phyloP scores from a whole-genome alignment of 2,329 filamentous ascomycete genomes.

The Cadophora sp. region DNA sequence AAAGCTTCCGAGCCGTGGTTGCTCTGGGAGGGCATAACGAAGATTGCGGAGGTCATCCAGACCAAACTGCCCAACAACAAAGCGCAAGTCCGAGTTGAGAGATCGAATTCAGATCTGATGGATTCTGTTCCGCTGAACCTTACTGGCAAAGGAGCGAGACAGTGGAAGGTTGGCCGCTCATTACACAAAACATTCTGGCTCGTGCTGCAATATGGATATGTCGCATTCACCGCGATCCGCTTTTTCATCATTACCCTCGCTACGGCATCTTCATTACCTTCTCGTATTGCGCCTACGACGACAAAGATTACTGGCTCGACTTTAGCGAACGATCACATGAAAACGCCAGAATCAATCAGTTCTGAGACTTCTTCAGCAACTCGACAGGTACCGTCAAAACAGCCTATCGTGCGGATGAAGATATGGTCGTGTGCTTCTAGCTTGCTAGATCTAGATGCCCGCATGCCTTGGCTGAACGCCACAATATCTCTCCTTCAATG shows the following conservation, averaged over 20 bases:
- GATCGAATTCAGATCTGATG: conserved; percentile 44
- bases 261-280: conserved; percentile 71
- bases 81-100: conserved; percentile 41
- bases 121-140: conserved; percentile 24
- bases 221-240: conserved; percentile 66
- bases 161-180: conserved; percentile 33
- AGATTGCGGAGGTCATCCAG: conserved; percentile 62
- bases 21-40: conserved; percentile 83
- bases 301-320: conserved; percentile 36
- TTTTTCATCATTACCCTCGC: conserved; percentile 69
- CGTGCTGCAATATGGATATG: conserved; percentile 57
- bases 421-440: conserved; percentile 77
- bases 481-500: conserved; percentile 78
- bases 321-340: conserved; percentile 39
- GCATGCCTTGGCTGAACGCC: conserved; percentile 92
- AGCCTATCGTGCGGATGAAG: conserved; percentile 72
- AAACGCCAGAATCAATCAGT: conserved; percentile 26
- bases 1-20: conserved; percentile 89
- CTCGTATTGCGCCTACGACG: conserved; percentile 51
- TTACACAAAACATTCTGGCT: conserved; percentile 55
- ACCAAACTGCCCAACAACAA: conserved; percentile 45
- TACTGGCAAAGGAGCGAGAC: conserved; percentile 30
- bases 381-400: conserved; percentile 37
- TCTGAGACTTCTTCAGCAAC: conserved; percentile 28
- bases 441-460: conserved; percentile 74